A percentile compares a stretch with the other conserved stretches of the same genome.
These are phyloP conservation scores for Cladorrhinum sp. DNA, from an alignment of 2,329 filamentous ascomycete species.

Conservation along the genomic window DNA sequence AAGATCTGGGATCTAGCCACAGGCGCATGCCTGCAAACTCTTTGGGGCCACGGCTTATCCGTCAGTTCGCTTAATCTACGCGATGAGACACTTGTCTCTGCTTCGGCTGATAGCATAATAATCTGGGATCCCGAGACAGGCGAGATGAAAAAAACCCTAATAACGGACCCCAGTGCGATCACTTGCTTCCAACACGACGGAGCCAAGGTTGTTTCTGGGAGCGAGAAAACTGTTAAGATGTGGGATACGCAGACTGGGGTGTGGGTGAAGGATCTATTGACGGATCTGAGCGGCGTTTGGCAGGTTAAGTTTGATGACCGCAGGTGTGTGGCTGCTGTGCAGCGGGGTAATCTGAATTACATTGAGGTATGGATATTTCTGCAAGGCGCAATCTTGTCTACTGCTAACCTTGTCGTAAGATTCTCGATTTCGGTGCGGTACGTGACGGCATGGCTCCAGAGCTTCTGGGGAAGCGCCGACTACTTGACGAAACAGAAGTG, in stretches of 20 bases:
- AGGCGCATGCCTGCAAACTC: constrained; percentile 78
- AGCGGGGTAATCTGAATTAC: constrained; percentile 87
- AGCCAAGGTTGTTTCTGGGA: constrained; percentile 93
- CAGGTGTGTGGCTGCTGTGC: constrained; percentile 92
- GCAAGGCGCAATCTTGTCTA: not conserved
- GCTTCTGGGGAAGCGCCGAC: constrained; percentile 74
- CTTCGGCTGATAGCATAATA: constrained; percentile 90
- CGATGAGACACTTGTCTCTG: constrained; percentile 86
- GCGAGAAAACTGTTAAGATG: constrained; percentile 95
- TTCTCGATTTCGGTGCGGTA: constrained; percentile 93
- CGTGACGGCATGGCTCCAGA: constrained; percentile 79
- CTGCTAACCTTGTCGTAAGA: constrained; percentile 55
- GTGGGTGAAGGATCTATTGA: constrained; percentile 87
- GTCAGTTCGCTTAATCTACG: constrained; percentile 72
- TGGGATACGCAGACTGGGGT: constrained; percentile 94
- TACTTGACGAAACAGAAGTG: constrained; percentile 58
- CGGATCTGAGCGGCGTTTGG: constrained; percentile 95
- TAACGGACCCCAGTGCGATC: constrained; percentile 93
- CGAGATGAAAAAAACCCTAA: constrained; percentile 83
- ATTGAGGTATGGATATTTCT: constrained; percentile 70
- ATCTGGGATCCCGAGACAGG: constrained; percentile 97
- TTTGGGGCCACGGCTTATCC: constrained; percentile 81
- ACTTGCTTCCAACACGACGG: constrained; percentile 98
- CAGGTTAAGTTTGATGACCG: constrained; percentile 97
- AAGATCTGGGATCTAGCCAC: constrained; percentile 96